Base-by-base conservation (phyloP, 106 monocot species). In the Allium fistulosum region DNA sequence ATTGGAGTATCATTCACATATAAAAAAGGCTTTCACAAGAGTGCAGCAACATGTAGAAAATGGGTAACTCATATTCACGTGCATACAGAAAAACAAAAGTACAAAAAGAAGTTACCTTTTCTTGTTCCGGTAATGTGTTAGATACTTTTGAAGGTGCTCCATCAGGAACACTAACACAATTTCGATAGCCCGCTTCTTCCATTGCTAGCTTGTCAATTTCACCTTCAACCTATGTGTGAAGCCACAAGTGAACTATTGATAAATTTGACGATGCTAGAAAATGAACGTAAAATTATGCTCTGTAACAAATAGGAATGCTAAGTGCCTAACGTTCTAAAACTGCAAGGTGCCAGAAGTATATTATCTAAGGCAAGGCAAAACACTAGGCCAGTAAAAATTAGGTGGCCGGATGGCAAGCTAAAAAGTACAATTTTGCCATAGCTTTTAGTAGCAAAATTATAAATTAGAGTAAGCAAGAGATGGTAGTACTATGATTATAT, bases 101-200 rank as follows among this genome's bases (percentile, higher is more conserved):
- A 2, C 48, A 9, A 47, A 59, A 50, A 56, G n/a, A 61, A 37
- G 37, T 37, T 37, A 90, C 90, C 86, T 86, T 60, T 7, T 74
- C 67, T 72, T 78, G 48, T 51, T 48, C 58, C 46, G 74, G 80
- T 51, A 74, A 4, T 10, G 75, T 49, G 26, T 81, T 68, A 47
- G 85, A 78, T 69, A 90, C 78, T 56, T 72, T 50, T 48, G 75
- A n/a, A 68, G 83, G 86, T 64, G 77, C 85, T 50, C 86, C 86
- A 78, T 83, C 83, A 59, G 90, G 90, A 18, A 90, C 83, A 81
- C 90, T 90, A 49, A 90, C 76, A 74, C 90, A 90, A 74, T 90
- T 90, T 26, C 62, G 73, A 57, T 71, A 90, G 49, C 90, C 85
- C 62, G 90, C 90, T 57, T 90, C 90, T 67, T 90, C 86, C 78